Base-by-base conservation (phyloP, 768 basidiomycete genomes). In the Rhizopogon vulgaris region DNA sequence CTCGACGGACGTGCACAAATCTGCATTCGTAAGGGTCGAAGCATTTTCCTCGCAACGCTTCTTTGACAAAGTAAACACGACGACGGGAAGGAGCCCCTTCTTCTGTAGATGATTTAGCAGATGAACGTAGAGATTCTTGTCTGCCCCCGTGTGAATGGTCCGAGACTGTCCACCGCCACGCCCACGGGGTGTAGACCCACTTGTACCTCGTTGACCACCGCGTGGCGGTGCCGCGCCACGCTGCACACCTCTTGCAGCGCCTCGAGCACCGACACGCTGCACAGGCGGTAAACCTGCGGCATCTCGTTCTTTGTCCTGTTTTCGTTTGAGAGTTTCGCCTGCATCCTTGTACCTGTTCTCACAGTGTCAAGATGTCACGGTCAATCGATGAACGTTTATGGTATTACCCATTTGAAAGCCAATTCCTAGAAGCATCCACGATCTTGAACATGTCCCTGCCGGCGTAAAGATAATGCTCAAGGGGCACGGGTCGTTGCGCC, bases 291-390 rank as follows among this genome's bases (percentile, higher is more conserved):
- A 69, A 0, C 96, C 96, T 2, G 92, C 92, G 0, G 94, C 94
- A 71, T 98, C 94, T 46, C 96, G 80, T 67, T 98, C 95, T 67
- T 97, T 98, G 65, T 98, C 96, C 68, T 99, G 96, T 70, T 98
- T 99, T 36, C 94, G 79, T 47, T 84, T 80, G 17, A 95, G 72
- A 2, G 94, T 85, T 58, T 97, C 93, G 14, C 83, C 82, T 0
- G 96, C 96, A 36, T 87, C 85, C 63, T 92, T 90, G 72, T 94
- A 94, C 11, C 94, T 94, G 56, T 39, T 17, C 14, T n/a, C 30
- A 30, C 49, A 49, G 24, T 38, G 11, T 53, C 45, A 55, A 50
- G 41, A 58, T 42, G 38, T 22, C 22, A 22, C 22, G 22, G 22
- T 17, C 22, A 17, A 48, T 27, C n/a, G 50, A 3, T 18, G 30